Evolutionary conservation across 2,329 filamentous ascomycete species (phyloP).

Genomic region (Aureobasidium lini): DNA sequence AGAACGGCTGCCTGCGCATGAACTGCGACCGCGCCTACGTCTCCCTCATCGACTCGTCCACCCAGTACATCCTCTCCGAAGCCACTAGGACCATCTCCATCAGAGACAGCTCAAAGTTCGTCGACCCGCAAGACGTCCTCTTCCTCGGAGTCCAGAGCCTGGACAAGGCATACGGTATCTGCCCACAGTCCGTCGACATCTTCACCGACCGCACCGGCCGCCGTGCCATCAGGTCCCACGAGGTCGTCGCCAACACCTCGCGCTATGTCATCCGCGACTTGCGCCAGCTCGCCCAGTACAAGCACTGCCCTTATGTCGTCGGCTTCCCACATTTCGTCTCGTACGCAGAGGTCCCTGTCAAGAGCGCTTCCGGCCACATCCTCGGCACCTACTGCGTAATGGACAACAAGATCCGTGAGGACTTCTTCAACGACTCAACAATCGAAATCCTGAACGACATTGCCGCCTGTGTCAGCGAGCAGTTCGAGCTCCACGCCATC

Average conservation of each 20-base stretch:
- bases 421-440: slow-evolving; percentile 17
- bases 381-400: slow-evolving; percentile 30
- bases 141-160: slow-evolving; percentile 27
- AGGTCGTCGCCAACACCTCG: slow-evolving; percentile 25
- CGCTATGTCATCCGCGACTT: slow-evolving; percentile 30
- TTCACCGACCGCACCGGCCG: slow-evolving; percentile 25
- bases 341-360: slow-evolving; percentile 29
- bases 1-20: slow-evolving; percentile 29
- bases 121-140: slow-evolving; percentile 21
- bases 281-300: slow-evolving; percentile 23
- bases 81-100: slow-evolving; percentile 28
- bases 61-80: slow-evolving; percentile 33
- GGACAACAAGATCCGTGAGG: slow-evolving; percentile 22
- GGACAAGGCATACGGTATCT: slow-evolving; percentile 26
- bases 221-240: slow-evolving; percentile 17
- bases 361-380: slow-evolving; percentile 25
- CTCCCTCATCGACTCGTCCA: slow-evolving; percentile 28
- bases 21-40: slow-evolving; percentile 28
- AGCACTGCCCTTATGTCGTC: slow-evolving; percentile 24
- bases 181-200: slow-evolving; percentile 24
- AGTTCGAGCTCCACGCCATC: slow-evolving; percentile 17
- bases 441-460: slow-evolving; percentile 17
- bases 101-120: slow-evolving; percentile 9
- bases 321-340: slow-evolving; percentile 27
- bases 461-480: slow-evolving; percentile 16